Evolutionary conservation across 306 rosid genomes (phyloP), one percentile per base, ranked within the genome.

Genomic region (Quercus aquifolioides): DNA sequence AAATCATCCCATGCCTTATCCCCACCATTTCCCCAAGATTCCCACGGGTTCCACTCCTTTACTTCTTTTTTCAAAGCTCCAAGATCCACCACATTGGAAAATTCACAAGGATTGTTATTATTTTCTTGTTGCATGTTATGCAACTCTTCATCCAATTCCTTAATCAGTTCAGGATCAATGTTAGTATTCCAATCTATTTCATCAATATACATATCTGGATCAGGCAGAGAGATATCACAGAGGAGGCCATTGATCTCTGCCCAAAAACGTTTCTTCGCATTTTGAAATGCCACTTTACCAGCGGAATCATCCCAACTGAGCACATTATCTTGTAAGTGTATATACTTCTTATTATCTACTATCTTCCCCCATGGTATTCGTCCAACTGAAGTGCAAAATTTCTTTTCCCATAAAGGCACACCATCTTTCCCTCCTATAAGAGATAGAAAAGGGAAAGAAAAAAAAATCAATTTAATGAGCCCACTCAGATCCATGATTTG

Each of bases 381-480:
- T 63, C 97, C 97, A 38, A 88, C 69, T 78, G 33, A 74, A 14
- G 80, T 82, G 84, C 95, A 92, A 76, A 85, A 92, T 76, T 85
- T 84, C 89, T 94, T 94, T 85, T 94, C 97, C 99, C 97, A 94
- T 17, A 83, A 21, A 74, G 99, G 97, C 82, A 94, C 73, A 46
- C 90, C 96, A 35, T 94, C 97, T 73, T 80, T 80, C 80, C 76
- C 43, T 58, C 83, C 94, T 89, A 79, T 15, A 73, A 15, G 78
- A 46, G 4, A n/a, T 68, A 69, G 55, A 57, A 9, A 17, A 56
- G 56, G 10, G 57, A 23, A 28, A 79, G 19, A 65, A 56, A 55
- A 23, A 20, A 65, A 56, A 55, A 23, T 23, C 18, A 49, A 49
- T 68, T 11, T 46, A 41, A 54, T 28, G 20, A 64, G 43, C 10